Conservation (phyloP, 2,329 filamentous ascomycete genomes). For the Pseudocercospora vitis region DNA sequence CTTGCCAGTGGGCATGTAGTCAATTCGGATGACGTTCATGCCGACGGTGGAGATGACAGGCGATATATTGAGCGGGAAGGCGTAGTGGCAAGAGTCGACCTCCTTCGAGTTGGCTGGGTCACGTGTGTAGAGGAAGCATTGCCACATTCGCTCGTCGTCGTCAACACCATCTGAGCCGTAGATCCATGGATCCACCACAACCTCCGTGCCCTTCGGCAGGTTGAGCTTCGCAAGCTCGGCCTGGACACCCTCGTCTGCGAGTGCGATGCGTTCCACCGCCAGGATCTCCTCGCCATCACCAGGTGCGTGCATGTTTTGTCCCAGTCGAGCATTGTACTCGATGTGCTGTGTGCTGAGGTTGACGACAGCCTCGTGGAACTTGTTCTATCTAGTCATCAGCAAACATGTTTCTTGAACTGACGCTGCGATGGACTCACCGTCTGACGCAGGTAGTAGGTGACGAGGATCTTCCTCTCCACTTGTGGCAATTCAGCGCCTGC, state of each 20-base stretch:
- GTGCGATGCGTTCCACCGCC: conserved; percentile 41
- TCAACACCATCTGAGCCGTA: conserved; percentile 34
- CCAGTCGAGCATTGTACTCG: conserved; percentile 32
- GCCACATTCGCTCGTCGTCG: conserved; percentile 36
- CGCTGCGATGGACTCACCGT: conserved; percentile 49
- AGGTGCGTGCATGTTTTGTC: conserved; percentile 25
- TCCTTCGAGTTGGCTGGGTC: conserved; percentile 45
- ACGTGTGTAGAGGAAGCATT: conserved; percentile 36
- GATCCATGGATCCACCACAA: conserved; percentile 37
- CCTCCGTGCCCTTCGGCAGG: conserved; percentile 33
- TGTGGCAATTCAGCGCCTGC: conserved; percentile 41
- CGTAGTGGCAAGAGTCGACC: conserved; percentile 37
- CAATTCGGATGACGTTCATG: conserved; percentile 35
- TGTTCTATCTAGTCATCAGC: background rate
- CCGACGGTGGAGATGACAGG: conserved; percentile 35
- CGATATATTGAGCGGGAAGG: conserved; percentile 36
- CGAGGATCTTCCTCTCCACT: conserved; percentile 53
- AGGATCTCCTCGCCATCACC: background rate
- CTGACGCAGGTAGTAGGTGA: conserved; percentile 58
- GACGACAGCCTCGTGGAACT: conserved; percentile 55
- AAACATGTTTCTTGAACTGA: background rate
- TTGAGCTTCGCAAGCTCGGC: conserved; percentile 36
- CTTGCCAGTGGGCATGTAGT: conserved; percentile 35
- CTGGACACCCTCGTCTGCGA: conserved; percentile 51
- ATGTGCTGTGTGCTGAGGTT: conserved; percentile 27